These are phyloP conservation scores for Gillenia trifoliata DNA, from an alignment of 306 rosid species.

Conservation along the genomic window DNA sequence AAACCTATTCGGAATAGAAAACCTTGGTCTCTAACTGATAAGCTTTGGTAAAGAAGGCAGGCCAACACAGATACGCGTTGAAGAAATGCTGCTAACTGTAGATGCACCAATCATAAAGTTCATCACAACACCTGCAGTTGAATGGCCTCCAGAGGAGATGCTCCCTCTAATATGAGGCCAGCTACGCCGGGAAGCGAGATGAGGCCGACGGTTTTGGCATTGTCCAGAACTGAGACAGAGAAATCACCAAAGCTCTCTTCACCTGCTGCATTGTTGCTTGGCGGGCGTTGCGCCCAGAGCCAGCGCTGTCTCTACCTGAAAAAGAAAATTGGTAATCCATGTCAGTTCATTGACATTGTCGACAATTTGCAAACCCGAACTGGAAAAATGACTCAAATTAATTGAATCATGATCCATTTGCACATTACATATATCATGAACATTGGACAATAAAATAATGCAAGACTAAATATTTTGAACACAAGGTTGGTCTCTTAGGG, in stretches of 20 bases:
- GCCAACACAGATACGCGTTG: slow-evolving; percentile 90
- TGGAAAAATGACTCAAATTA: neutral
- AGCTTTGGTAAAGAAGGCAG: slow-evolving; percentile 85
- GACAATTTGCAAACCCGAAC: neutral
- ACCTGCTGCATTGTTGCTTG: slow-evolving; percentile 86
- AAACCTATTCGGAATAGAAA: slow-evolving; percentile 27
- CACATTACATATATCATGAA: neutral
- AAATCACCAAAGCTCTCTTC: slow-evolving; percentile 71
- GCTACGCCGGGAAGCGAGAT: slow-evolving; percentile 96
- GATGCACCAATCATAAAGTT: slow-evolving; percentile 91
- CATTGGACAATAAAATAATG: neutral
- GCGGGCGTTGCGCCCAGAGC: slow-evolving; percentile 95
- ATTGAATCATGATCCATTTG: neutral
- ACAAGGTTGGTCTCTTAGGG: neutral
- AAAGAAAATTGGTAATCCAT: neutral
- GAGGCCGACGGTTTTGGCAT: slow-evolving; percentile 86
- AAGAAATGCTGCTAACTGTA: slow-evolving; percentile 80
- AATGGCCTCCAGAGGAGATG: slow-evolving; percentile 93
- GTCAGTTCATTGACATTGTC: no score
- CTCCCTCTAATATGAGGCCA: slow-evolving; percentile 97
- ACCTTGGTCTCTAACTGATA: slow-evolving; percentile 74
- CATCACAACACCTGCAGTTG: slow-evolving; percentile 92
- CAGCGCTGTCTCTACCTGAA: slow-evolving; percentile 87
- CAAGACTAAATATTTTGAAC: neutral
- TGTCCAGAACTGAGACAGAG: slow-evolving; percentile 82